Base-by-base conservation (phyloP, 345 rosid genomes). In the Gossypium rotundifolium region DNA sequence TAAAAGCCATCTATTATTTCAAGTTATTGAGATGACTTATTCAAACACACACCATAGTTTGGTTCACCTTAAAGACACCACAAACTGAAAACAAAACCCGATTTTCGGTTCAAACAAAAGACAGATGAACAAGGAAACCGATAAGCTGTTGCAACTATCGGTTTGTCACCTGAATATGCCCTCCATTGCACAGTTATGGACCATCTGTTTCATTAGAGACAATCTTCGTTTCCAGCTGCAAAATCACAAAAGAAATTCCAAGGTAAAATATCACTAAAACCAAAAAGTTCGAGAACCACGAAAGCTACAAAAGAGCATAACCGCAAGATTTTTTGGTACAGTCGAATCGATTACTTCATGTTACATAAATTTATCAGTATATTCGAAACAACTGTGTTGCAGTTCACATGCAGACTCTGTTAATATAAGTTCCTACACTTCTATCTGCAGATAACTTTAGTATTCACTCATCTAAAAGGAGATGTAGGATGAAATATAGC, bases 171-270 rank as follows among this genome's bases (percentile, higher is more conserved):
- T 40, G 69, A 27, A 64, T 64, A 18, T 40, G 40, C 16, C 42
- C 52, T 14, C 55, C 40, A 46, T 67, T 22, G 20, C 55, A 22
- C 20, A 7, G 3, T 3, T 48, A 67, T 46, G 57, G 38, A 46
- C 40, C 20, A 48, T 25, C 20, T 13, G 18, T 23, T 46, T 23
- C 33, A 23, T 7, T 17, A 67, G 38, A 22, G 13, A 46, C n/a
- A 16, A 67, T 67, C 17, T 38, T 67, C 42, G 12, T 67, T 46
- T 67, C 71, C 71, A 67, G 71, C 71, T 67, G 71, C 55, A 67
- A 46, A 48, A 23, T 67, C 11, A 1, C 71, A 67, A 44, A 44
- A 46, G 13, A 22, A 20, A 33, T 33, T 33, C 40, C 7, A 33
- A 33, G 40, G 40, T 33, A 33, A 46, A 66, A 20, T 22, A 40